Evolutionary conservation across 495 filamentous ascomycete genomes (phyloP).

Genomic region (Staphylotrichum tortipilum): DNA sequence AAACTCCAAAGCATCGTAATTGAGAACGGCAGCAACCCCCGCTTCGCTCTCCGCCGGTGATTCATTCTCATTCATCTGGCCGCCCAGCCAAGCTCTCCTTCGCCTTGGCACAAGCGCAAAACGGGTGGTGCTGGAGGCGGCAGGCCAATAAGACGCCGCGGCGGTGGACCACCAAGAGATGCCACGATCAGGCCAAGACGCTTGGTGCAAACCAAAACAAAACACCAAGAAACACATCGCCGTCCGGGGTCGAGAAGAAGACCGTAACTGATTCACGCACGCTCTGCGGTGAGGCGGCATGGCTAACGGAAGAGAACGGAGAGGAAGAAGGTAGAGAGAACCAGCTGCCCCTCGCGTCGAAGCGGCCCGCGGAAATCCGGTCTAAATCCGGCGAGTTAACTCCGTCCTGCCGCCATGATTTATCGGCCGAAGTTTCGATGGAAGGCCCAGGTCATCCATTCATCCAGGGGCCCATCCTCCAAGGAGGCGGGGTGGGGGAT

Average conservation of each 20-base stretch:
- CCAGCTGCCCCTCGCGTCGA: neutral
- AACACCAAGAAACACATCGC: neutral
- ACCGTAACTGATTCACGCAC: no score
- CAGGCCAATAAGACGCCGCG: neutral
- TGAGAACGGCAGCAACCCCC: no score
- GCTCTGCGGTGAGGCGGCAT: neutral
- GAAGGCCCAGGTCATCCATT: no score
- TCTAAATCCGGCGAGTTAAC: constrained; percentile 4
- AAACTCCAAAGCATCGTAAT: no score
- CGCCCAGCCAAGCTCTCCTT: no score
- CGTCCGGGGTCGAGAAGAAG: no score
- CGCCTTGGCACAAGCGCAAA: neutral
- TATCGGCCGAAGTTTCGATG: neutral
- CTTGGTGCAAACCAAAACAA: neutral
- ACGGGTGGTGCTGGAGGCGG: neutral
- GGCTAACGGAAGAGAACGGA: no score
- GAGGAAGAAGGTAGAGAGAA: neutral
- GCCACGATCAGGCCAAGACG: neutral
- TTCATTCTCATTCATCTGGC: neutral
- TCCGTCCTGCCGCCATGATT: neutral
- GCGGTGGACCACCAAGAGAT: neutral
- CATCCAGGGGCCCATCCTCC: no score
- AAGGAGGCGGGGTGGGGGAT: no score
- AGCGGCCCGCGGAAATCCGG: neutral
- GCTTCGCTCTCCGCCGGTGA: no score